phyloP scores from a whole-genome alignment of 2,329 filamentous ascomycete species.

The Pseudogymnoascus sp. region DNA sequence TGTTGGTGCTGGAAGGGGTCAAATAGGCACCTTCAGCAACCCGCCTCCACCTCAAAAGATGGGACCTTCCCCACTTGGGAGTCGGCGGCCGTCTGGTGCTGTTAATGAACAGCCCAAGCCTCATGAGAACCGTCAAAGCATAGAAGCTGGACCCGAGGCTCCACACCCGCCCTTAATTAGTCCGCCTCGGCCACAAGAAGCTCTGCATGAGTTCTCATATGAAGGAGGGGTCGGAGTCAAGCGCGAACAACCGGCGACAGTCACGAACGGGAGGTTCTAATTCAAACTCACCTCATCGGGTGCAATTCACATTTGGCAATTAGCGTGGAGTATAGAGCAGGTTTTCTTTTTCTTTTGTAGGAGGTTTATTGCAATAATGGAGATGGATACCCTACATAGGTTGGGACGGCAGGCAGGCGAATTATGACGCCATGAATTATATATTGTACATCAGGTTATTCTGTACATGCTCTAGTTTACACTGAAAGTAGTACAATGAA shows the following conservation, averaged over 20 bases:
- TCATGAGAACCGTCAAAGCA: constrained; percentile 5
- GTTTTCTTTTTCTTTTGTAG: constrained; percentile 4
- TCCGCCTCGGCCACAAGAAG: background rate
- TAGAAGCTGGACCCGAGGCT: background rate
- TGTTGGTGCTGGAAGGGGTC: background rate
- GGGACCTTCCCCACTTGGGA: constrained; percentile 26
- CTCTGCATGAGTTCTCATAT: background rate
- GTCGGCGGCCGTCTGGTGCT: constrained; percentile 20
- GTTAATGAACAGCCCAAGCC: constrained; percentile 14
- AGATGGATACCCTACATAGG: constrained; percentile 3
- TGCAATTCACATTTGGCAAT: constrained; percentile 3
- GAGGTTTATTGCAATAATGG: constrained; percentile 2
- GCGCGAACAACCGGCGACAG: background rate
- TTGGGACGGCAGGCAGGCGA: background rate
- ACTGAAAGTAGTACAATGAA: constrained; percentile 5
- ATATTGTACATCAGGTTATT: constrained; percentile 4
- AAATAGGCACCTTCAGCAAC: background rate
- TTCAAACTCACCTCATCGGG: background rate
- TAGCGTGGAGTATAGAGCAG: constrained; percentile 6
- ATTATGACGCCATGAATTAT: constrained; percentile 5
- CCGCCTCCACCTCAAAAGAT: constrained; percentile 21
- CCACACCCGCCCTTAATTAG: background rate
- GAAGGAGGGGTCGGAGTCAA: constrained; percentile 1
- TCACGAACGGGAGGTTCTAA: background rate
- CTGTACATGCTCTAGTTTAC: constrained; percentile 5